Base-by-base conservation (phyloP, 2,329 filamentous ascomycete species). In the Polytolypa hystricis region DNA sequence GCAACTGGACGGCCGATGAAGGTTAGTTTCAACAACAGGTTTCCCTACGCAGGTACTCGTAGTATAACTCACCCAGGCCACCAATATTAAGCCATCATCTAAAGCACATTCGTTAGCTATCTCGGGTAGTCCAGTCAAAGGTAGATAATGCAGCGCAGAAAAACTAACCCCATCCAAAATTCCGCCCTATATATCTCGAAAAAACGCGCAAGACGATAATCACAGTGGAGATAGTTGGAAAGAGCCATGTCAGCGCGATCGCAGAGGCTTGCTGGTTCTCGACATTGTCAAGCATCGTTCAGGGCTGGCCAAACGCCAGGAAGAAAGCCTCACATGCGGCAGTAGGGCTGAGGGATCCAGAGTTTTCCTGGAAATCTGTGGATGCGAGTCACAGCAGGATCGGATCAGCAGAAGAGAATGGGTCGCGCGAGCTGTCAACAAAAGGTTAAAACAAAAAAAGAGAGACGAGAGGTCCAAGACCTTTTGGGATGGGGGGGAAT, bases 91-190 rank as follows among this genome's bases (percentile, higher is more conserved):
- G 2, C 12, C 25, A 27, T 34, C 32, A 28, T 28, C 29, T 28
- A 7, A 25, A 25, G 21, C n/a, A n/a, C n/a, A n/a, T n/a, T n/a
- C n/a, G n/a, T n/a, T n/a, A 25, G 21, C 21, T 7, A 25, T 7
- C 21, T 7, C 21, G n/a, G 21, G 7, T 25, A 25, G 21, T n/a
- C n/a, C 7, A n/a, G 7, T 7, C 21, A 25, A 7, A 25, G 7
- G 7, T n/a, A 25, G n/a, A 25, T 7, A 7, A 25, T 7, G 7
- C 21, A 7, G 21, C 21, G n/a, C 7, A 7, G 21, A 25, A 9
- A 28, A 26, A 35, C 33, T 25, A 9, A 35, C 33, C 33, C 33
- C 33, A 35, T 35, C 33, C 33, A 28, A 27, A 35, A 19, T 28
- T 35, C 12, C 21, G 33, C 21, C 33, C 33, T 0, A 35, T n/a